Percentiles rank a stretch among this genome's conserved stretches.
phyloP scores from a whole-genome alignment of 768 basidiomycete genomes.

The Strobilomyces echinocephalus region DNA sequence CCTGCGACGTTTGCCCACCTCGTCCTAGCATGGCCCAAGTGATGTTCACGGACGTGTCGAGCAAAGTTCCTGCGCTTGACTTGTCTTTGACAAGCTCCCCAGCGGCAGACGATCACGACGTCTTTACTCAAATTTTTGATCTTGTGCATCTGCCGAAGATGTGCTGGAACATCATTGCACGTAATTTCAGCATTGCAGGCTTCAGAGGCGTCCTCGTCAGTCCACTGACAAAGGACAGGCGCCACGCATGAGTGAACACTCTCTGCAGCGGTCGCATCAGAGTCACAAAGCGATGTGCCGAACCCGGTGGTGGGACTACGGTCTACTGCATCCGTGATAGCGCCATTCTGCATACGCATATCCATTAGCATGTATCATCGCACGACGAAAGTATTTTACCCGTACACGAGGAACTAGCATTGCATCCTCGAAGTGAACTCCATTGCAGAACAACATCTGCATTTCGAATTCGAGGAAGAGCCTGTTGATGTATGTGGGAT shows the following conservation, averaged over 20 bases:
- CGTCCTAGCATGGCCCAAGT: neutral
- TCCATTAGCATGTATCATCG: too few species aligned
- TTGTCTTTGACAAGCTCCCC: neutral
- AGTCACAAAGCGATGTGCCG: too few species aligned
- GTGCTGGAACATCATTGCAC: neutral
- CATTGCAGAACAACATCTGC: neutral
- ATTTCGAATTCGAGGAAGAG: neutral
- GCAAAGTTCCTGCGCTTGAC: neutral
- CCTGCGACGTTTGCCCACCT: too few species aligned
- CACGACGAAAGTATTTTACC: neutral
- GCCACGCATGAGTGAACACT: neutral
- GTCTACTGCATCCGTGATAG: neutral
- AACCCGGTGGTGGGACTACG: neutral
- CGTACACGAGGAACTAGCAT: too few species aligned
- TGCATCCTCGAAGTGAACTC: too few species aligned
- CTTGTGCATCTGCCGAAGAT: neutral
- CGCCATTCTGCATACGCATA: neutral
- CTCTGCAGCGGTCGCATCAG: too few species aligned
- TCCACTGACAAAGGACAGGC: neutral
- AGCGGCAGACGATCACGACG: neutral
- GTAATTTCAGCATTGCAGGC: neutral
- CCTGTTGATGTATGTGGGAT: neutral
- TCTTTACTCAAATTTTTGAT: neutral
- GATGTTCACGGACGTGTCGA: slow-evolving; percentile 5
- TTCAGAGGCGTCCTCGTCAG: neutral